These are phyloP conservation scores for Cystofilobasidium capitatum DNA, from an alignment of 768 basidiomycete species.

Conservation along the genomic window DNA sequence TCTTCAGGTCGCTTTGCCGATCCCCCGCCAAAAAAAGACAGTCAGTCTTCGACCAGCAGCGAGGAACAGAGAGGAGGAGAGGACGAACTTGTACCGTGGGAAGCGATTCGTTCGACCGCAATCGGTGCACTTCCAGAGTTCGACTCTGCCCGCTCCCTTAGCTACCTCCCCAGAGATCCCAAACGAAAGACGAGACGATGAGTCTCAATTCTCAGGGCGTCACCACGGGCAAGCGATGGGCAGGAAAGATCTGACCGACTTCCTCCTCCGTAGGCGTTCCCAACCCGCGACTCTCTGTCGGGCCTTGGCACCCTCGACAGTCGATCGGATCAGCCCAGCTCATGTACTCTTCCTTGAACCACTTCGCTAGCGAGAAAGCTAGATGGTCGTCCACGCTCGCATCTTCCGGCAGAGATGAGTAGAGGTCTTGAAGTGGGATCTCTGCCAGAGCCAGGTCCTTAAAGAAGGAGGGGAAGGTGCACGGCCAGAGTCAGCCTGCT, in stretches of 20 bases:
- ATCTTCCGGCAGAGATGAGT: constrained; percentile 13
- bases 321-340: constrained; percentile 43
- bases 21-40: neutral
- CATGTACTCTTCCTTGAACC: constrained; percentile 43
- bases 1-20: constrained; percentile 31
- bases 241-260: constrained; percentile 16
- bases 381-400: constrained; percentile 36
- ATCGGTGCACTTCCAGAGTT: constrained; percentile 38
- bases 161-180: neutral
- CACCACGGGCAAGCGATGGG: neutral
- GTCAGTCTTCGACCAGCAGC: neutral
- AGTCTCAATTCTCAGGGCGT: neutral
- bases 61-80: too few relatives aligned
- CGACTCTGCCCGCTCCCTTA: constrained; percentile 40
- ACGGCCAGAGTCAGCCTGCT: too few relatives aligned
- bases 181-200: neutral
- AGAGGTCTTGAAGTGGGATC: constrained; percentile 32
- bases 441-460: constrained; percentile 31
- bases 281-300: constrained; percentile 29
- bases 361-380: constrained; percentile 39
- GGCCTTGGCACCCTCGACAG: constrained; percentile 37
- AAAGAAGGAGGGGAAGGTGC: neutral
- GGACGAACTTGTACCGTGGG: constrained; percentile 38
- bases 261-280: constrained; percentile 35
- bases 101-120: constrained; percentile 35